Evolutionary conservation across 495 filamentous ascomycete genomes (phyloP).

Genomic region (Penicillium arizonense): DNA sequence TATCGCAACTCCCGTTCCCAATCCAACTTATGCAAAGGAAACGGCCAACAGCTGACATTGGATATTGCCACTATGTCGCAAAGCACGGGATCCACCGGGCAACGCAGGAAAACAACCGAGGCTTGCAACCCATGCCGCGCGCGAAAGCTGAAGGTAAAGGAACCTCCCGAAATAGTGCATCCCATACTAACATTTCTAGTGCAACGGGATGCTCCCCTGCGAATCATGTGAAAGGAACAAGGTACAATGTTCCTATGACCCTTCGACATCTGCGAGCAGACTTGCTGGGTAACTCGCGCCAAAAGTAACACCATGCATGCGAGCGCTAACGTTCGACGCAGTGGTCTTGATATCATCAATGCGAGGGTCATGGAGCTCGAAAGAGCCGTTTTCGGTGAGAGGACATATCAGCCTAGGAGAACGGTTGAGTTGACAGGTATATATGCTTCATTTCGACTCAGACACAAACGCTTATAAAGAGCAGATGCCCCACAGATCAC

Average conservation of each 20-base stretch:
- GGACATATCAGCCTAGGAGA: conserved; percentile 2
- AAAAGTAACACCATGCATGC: background rate
- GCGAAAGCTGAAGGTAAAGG: conserved; percentile 8
- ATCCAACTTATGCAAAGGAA: no score
- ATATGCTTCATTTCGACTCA: background rate
- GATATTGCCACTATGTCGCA: no score
- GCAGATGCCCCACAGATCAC: background rate
- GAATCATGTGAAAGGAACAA: conserved; percentile 10
- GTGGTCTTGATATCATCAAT: conserved; percentile 10
- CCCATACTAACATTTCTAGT: background rate
- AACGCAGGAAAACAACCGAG: conserved; percentile 10
- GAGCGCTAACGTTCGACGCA: background rate
- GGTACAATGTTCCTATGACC: conserved; percentile 8
- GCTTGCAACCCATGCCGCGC: conserved; percentile 10
- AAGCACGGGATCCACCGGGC: background rate
- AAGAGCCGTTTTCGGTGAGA: conserved; percentile 13
- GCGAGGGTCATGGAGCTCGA: conserved; percentile 11
- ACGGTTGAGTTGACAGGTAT: background rate
- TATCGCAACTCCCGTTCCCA: no score
- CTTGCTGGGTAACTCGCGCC: background rate
- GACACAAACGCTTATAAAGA: background rate
- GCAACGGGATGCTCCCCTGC: conserved; percentile 11
- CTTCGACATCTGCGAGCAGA: conserved; percentile 6
- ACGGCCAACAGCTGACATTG: no score
- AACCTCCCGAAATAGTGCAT: background rate